Evolutionary conservation across 441 rosid species (phyloP).

Genomic region (Geranium incanum): DNA sequence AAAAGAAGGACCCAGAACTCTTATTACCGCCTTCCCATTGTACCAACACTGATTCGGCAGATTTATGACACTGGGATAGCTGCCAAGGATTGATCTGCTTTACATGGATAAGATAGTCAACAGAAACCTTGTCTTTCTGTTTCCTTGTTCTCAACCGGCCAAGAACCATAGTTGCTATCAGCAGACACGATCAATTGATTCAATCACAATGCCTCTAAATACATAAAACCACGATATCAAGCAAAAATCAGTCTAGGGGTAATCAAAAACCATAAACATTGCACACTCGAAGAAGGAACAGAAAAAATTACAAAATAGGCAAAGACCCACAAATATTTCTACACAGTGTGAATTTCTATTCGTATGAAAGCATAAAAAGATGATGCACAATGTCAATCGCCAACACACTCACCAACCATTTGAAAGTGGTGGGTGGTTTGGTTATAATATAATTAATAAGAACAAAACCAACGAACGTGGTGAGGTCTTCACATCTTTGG

Average conservation of each 20-base stretch:
- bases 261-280: background rate
- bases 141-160: slow-evolving; percentile 45
- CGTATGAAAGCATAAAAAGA: background rate
- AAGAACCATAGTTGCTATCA: slow-evolving; percentile 47
- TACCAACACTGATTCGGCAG: slow-evolving; percentile 67
- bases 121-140: slow-evolving; percentile 42
- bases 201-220: slow-evolving; percentile 3
- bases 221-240: background rate
- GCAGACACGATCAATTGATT: background rate
- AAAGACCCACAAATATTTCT: background rate
- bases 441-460: background rate
- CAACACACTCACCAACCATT: background rate
- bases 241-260: background rate
- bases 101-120: slow-evolving; percentile 60
- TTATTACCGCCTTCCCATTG: slow-evolving; percentile 89
- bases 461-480: background rate
- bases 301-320: background rate
- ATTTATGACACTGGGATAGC: slow-evolving; percentile 76
- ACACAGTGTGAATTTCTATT: background rate
- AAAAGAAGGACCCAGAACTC: slow-evolving; percentile 54
- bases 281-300: background rate
- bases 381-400: background rate
- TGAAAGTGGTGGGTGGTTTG: background rate
- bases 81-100: slow-evolving; percentile 96
- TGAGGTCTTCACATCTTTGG: background rate